phyloP scores from a whole-genome alignment of 495 filamentous ascomycete genomes.

The Oleoguttula mirabilis region DNA sequence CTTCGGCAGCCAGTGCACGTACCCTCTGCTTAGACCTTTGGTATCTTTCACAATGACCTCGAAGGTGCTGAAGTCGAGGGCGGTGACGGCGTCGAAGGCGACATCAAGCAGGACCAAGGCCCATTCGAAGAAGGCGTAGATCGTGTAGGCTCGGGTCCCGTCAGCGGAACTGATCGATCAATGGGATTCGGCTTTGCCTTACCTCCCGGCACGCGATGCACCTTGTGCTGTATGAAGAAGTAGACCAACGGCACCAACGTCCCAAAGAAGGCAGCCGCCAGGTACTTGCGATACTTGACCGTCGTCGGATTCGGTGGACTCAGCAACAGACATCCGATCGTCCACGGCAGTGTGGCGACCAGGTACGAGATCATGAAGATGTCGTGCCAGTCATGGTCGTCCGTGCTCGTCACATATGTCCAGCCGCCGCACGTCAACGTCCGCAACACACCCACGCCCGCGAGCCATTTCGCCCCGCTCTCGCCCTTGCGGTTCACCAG shows the following conservation, averaged over 20 bases:
- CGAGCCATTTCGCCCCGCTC: conserved; percentile 68
- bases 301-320: conserved; percentile 78
- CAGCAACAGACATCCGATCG: conserved; percentile 73
- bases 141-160: conserved; percentile 89
- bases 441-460: conserved; percentile 68
- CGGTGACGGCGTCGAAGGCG: conserved; percentile 90
- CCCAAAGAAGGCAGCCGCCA: conserved; percentile 78
- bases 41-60: conserved; percentile 82
- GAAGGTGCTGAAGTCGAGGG: conserved; percentile 84
- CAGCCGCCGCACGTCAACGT: conserved; percentile 94
- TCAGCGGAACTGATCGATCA: no score
- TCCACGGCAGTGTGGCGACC: conserved; percentile 92
- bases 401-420: conserved; percentile 97
- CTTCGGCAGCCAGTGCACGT: conserved; percentile 94
- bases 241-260: conserved; percentile 85
- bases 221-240: conserved; percentile 98
- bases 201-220: conserved; percentile 92
- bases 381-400: conserved; percentile 98
- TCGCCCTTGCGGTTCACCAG: conserved; percentile 66
- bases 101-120: conserved; percentile 88
- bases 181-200: no score
- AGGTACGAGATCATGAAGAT: conserved; percentile 99
- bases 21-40: conserved; percentile 92
- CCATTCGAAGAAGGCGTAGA: conserved; percentile 97
- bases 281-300: conserved; percentile 76